Conservation (phyloP, 2,329 filamentous ascomycete species). For the Colletotrichum phormii region DNA sequence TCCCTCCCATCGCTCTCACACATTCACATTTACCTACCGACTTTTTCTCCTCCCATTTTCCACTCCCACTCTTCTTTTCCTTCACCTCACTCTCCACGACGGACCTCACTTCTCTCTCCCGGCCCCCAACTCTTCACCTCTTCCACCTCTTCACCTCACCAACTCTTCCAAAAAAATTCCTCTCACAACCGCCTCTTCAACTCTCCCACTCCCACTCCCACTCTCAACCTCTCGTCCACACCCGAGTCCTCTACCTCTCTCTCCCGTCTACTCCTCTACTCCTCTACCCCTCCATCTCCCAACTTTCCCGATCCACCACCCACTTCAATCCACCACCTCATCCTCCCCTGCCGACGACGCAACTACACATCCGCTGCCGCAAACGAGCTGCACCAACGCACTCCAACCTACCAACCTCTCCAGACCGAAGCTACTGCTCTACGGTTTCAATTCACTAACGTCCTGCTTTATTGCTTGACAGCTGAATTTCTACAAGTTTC, state of each 20-base stretch:
- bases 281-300: conserved; percentile 34
- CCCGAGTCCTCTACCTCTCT: conserved; percentile 38
- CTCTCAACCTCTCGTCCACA: conserved; percentile 36
- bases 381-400: conserved; percentile 9
- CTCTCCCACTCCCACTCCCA: conserved; percentile 39
- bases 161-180: conserved; percentile 38
- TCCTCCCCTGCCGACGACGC: conserved; percentile 3
- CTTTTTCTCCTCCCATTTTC: conserved; percentile 42
- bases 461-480: neutral
- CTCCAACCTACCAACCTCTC: conserved; percentile 6
- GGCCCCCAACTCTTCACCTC: conserved; percentile 39
- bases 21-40: conserved; percentile 40
- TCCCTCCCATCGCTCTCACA: conserved; percentile 40
- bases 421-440: neutral
- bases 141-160: conserved; percentile 41
- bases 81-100: conserved; percentile 41
- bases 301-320: conserved; percentile 26
- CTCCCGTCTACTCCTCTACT: conserved; percentile 38
- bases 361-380: conserved; percentile 9
- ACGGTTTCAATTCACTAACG: neutral
- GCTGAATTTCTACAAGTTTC: neutral
- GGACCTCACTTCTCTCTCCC: conserved; percentile 37
- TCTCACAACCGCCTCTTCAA: conserved; percentile 39
- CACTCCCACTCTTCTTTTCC: conserved; percentile 41
- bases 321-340: conserved; percentile 23